Percentiles rank a stretch among this genome's conserved stretches.
Conservation (phyloP, 129 eudicot genomes). For the Lactuca saligna region DNA sequence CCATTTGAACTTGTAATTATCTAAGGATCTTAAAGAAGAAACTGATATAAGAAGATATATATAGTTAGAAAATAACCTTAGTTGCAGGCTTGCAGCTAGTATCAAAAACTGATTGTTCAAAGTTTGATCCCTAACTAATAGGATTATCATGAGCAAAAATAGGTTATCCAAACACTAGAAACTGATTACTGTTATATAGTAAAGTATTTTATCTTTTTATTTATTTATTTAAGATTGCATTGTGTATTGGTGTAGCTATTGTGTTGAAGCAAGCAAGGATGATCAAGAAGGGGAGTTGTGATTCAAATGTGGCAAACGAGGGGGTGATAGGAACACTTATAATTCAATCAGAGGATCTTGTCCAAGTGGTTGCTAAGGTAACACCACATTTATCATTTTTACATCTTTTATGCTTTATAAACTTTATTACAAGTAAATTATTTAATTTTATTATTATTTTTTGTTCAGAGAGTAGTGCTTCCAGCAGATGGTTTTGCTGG, state of each 20-base stretch:
- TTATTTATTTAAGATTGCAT: not conserved
- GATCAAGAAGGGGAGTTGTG: conserved; percentile 71
- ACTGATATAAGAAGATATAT: no score
- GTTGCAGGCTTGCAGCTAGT: no score
- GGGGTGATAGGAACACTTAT: conserved; percentile 69
- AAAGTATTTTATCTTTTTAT: not conserved
- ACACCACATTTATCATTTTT: not conserved
- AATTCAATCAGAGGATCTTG: conserved; percentile 72
- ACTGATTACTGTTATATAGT: no score
- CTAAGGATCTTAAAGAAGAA: no score
- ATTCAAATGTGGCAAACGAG: conserved; percentile 55
- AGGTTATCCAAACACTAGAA: no score
- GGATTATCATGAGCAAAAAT: not conserved
- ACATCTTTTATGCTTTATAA: not conserved
- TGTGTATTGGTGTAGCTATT: conserved; percentile 48
- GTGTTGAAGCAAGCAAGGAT: conserved; percentile 82
- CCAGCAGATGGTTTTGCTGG: conserved; percentile 47
- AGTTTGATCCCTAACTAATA: no score
- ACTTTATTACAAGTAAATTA: not conserved
- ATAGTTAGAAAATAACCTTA: no score
- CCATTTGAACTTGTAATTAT: no score
- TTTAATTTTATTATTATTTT: not conserved
- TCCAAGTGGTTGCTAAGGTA: conserved; percentile 93
- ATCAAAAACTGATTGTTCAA: no score
- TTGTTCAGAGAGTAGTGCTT: conserved; percentile 51